phyloP scores from a whole-genome alignment of 2,329 filamentous ascomycete species.

The Penicillium sp. region DNA sequence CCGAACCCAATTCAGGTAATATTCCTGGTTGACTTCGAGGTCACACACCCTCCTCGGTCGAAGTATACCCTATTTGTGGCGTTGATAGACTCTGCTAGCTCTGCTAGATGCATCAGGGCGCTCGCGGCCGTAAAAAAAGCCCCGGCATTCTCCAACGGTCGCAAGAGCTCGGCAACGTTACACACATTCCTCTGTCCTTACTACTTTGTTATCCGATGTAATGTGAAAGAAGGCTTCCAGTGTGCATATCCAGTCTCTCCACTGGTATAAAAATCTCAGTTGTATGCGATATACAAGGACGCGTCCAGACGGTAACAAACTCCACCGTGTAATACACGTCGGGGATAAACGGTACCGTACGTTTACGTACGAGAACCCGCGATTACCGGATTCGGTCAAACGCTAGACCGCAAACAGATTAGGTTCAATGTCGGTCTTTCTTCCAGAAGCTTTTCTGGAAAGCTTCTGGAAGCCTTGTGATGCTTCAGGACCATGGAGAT shows the following conservation, averaged over 20 bases:
- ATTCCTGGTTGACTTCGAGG: not conserved
- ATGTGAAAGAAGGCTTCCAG: not conserved
- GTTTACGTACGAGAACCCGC: not conserved
- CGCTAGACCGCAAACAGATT: not conserved
- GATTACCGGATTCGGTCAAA: not conserved
- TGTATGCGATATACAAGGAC: not conserved
- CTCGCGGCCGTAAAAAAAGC: not conserved
- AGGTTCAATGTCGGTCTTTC: not conserved
- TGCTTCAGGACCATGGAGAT: not conserved
- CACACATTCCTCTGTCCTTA: not conserved
- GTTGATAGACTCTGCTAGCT: constrained; percentile 17
- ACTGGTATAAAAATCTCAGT: not conserved
- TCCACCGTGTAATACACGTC: not conserved
- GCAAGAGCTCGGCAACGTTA: not conserved
- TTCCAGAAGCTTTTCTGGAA: constrained; percentile 25
- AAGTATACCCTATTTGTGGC: constrained; percentile 13
- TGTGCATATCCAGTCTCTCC: not conserved
- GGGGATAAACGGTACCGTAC: not conserved
- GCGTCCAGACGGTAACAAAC: not conserved
- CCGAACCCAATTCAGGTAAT: not conserved
- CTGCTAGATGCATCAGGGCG: constrained; percentile 16
- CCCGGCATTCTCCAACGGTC: constrained; percentile 5
- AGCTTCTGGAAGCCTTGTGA: constrained; percentile 17
- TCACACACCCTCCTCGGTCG: constrained; percentile 8
- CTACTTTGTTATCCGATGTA: not conserved